Base-by-base conservation (phyloP, 176 grass and related monocot species). In the Dactylis glomerata region DNA sequence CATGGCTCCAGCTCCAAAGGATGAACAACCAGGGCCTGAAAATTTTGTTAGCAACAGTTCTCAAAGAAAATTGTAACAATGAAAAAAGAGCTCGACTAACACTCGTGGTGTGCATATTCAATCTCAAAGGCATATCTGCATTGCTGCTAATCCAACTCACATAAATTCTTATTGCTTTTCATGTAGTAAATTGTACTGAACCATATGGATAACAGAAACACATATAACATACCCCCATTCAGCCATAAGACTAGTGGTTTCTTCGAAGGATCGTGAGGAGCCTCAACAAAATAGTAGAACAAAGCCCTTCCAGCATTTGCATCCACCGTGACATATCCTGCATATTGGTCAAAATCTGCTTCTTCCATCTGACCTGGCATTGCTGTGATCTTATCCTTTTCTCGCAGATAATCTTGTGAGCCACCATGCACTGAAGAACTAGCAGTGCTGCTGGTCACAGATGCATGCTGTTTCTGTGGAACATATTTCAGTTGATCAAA, bases 211-310 rank as follows among this genome's bases (percentile, higher is more conserved):
- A 70, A 68, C 33, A 44, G 4, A 41, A 57, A 5, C 16, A 81
- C 27, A 61, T 52, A 23, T 26, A 30, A 19, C 83, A 42, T 84
- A 92, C 91, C 91, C 93, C 93, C 93, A 58, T 96, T 96, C 14
- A 92, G 80, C 93, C 93, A 96, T 69, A 96, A 70, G 81, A 93
- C 88, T 54, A 96, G 81, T 1, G 93, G 91, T 83, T 90, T 86
- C 26, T 82, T 71, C 15, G 28, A 78, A 55, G 86, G 51, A 79
- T 91, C 75, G 68, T 75, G n/a, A 76, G 56, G 57, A 55, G 88
- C 68, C 83, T 93, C 91, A 50, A 74, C 91, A 72, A 96, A 96
- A 78, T 96, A 96, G 80, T 93, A 95, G 86, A 96, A 93, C 80
- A 96, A 82, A 42, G 91, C 87, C 72, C 88, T 88, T 66, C 91